Evolutionary conservation across 2,329 filamentous ascomycete species (phyloP), one percentile per base, ranked within the genome.

Genomic region (Phoma sp.): DNA sequence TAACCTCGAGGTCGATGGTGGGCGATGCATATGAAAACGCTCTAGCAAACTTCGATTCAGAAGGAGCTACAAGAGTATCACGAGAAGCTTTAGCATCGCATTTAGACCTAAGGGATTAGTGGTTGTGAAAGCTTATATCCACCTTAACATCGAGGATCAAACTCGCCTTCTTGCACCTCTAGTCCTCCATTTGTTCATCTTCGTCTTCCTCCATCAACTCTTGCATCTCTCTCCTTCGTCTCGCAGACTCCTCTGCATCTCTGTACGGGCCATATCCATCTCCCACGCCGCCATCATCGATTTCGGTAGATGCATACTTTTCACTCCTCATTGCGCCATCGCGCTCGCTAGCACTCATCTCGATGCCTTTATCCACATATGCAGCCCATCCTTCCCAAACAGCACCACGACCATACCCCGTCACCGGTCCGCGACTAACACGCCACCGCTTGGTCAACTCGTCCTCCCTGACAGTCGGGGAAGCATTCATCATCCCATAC

Each of bases 1-100:
- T 4, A 76, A 76, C 43, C 47, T 76, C 18, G 71, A 76, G 29
- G 74, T 77, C 2, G 74, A 77, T 61, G 74, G 74, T 34, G 74
- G 74, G 6, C 61, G 71, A 26, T 72, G 73, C 55, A 74, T 76
- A 36, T 75, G 28, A n/a, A n/a, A n/a, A n/a, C n/a, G n/a, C n/a
- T n/a, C n/a, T n/a, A n/a, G n/a, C n/a, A n/a, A n/a, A n/a, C n/a
- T n/a, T n/a, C n/a, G n/a, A n/a, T n/a, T n/a, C n/a, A n/a, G n/a
- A n/a, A n/a, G n/a, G n/a, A n/a, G n/a, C n/a, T n/a, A n/a, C n/a
- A n/a, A n/a, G n/a, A n/a, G n/a, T n/a, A n/a, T n/a, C n/a, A n/a
- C n/a, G n/a, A n/a, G n/a, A n/a, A n/a, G n/a, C n/a, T n/a, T n/a
- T n/a, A n/a, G n/a, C n/a, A n/a, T n/a, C n/a, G n/a, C n/a, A n/a